Percentiles rank a stretch among this genome's conserved stretches.
phyloP scores from a whole-genome alignment of 73 alveolate species.

The Paramecium sonneborni region DNA sequence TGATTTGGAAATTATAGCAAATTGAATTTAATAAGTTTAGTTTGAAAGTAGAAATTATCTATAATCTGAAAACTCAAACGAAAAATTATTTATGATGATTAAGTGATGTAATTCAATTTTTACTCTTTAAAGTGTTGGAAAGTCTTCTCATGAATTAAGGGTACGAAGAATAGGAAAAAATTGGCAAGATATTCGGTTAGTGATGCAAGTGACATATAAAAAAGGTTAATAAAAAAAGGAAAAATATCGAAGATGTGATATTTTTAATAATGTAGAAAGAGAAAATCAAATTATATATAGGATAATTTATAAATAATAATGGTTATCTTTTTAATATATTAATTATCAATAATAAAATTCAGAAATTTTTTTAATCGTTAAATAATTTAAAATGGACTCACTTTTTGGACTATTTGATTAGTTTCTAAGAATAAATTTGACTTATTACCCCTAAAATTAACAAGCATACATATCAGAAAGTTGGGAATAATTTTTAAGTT shows the following conservation, averaged over 20 bases:
- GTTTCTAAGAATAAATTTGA: conserved; percentile 15
- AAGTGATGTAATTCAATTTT: not conserved
- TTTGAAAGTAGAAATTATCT: no score
- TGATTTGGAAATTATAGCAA: no score
- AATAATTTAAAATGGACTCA: conserved; percentile 41
- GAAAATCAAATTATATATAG: no score
- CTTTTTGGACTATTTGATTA: conserved; percentile 39
- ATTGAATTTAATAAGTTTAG: no score
- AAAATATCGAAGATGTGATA: not conserved
- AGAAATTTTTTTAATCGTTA: conserved; percentile 24
- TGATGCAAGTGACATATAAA: not conserved
- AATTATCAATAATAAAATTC: not conserved
- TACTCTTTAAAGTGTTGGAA: not conserved
- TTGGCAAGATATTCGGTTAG: not conserved
- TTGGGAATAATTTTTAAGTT: conserved; percentile 18
- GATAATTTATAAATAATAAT: no score
- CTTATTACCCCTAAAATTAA: not conserved
- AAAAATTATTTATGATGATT: not conserved
- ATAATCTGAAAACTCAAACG: no score
- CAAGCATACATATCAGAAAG: conserved; percentile 21
- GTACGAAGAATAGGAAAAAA: not conserved
- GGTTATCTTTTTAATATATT: not conserved
- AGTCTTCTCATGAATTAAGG: not conserved
- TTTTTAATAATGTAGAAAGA: not conserved
- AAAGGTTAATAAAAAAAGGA: not conserved